Evolutionary conservation across 495 filamentous ascomycete species (phyloP), one percentile per base, ranked within the genome.

Genomic region (Aspergillus campestris): DNA sequence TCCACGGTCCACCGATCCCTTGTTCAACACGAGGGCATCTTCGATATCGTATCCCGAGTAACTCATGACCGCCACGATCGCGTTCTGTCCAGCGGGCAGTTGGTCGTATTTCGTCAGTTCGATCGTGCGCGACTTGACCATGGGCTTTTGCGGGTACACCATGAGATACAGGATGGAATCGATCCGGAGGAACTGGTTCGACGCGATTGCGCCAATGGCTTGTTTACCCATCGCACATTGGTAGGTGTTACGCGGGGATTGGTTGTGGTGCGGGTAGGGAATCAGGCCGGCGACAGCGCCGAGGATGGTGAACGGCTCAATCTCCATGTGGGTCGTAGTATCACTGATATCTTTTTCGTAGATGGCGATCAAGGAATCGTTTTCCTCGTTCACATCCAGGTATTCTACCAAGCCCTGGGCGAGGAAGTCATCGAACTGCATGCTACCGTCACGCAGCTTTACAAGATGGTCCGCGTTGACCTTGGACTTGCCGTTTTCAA

Each of bases 151-250:
- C 3, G 92, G 92, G 58, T 99, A 99, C 12, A 97, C 91, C 74
- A 97, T 89, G 5, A 94, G 81, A 56, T 97, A 95, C 13, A 97
- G 79, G 28, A 97, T 76, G 3, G 89, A 95, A 57, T 99, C 92
- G 60, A 99, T 92, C 15, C 92, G 83, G 48, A 86, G 80, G 69
- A 95, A 94, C 62, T 97, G 94, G 57, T 99, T 99, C 50, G 92
- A 89, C 9, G 91, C 90, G 60, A 97, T 95, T 13, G 91, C 88
- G 40, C 92, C 92, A 61, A 99, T 96, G 12, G 92, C 92, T 85
- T 99, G 92, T 67, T 99, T 99, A 73, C 92, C 92, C 92, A 99
- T 99, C 65, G 92, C 92, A 64, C 94, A 96, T 70, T 98, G 92
- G 59, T 99, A 99, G 7, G 92, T 99, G 61, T 99, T 99, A 70